Base-by-base conservation (phyloP, 257 asterid species). In the Nicotiana undulata region DNA sequence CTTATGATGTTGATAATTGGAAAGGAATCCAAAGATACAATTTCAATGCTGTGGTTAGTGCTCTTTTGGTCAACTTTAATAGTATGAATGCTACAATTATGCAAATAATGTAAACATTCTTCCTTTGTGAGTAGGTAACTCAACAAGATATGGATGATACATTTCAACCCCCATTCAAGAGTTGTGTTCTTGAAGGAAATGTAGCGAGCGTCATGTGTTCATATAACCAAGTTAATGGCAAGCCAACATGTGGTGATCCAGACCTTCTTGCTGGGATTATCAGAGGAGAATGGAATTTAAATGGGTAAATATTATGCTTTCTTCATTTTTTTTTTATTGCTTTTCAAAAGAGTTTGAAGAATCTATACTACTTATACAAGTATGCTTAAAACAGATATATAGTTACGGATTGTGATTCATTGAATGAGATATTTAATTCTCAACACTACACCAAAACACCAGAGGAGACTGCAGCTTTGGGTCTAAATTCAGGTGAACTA, bases 161-260 rank as follows among this genome's bases (percentile, higher is more conserved):
- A n/a, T 96, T 90, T 77, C 95, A 96, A 77, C 98, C 98, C 0
- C 99, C 99, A 4, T 96, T 96, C 88, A 90, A 90, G 91, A 91
- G 94, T 85, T 96, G 99, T 80, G 94, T 96, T 75, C 28, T 90
- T 37, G 98, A 96, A 60, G 99, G 99, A 13, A 91, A 94, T 81
- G 99, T 94, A 2, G 98, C 99, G 0, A 96, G 99, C 77, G 96
- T 96, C 4, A 96, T 96, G 99, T 96, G 99, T 80, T 96, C 99
- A 1, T 94, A 96, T 75, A 96, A 96, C 84, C 87, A 96, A 81
- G 93, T 96, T 5, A 94, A 94, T 65, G 98, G 99, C 82, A 90
- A 82, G 81, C 97, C 99, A 37, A 89, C 98, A 0, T 96, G 99
- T 77, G 99, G 98, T 10, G 98, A 96, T 79, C 89, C 91, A 2